Conservation (phyloP, 306 rosid species). For the Sophora flavescens region DNA sequence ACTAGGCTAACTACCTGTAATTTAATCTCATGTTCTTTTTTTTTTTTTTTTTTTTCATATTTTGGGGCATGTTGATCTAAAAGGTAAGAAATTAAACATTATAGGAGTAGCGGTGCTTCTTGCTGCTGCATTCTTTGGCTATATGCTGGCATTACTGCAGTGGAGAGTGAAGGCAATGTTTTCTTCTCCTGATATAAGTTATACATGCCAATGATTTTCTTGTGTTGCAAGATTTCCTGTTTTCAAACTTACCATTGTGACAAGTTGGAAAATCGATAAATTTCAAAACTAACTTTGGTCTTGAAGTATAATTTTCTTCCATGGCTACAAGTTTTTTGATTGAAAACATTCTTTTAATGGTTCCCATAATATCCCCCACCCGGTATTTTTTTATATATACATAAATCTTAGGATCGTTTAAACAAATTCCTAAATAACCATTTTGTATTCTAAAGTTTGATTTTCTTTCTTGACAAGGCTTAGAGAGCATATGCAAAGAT, state of each 20-base stretch:
- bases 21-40: constrained; percentile 22
- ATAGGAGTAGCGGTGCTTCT: constrained; percentile 79
- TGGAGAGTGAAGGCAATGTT: constrained; percentile 78
- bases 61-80: constrained; percentile 38
- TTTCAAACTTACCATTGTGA: constrained; percentile 3
- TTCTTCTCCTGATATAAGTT: constrained; percentile 72
- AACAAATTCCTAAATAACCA: neutral
- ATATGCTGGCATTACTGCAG: constrained; percentile 86
- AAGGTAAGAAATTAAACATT: constrained; percentile 28
- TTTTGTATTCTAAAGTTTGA: neutral
- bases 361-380: too few species aligned
- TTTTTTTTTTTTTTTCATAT: neutral
- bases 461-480: too few species aligned
- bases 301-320: neutral
- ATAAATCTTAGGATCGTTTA: neutral
- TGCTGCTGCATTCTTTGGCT: constrained; percentile 82
- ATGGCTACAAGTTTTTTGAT: neutral
- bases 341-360: too few species aligned
- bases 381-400: too few species aligned
- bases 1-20: constrained; percentile 25
- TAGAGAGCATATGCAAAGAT: too few species aligned
- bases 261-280: constrained; percentile 3
- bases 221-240: constrained; percentile 5
- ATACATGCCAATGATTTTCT: neutral
- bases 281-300: neutral